Conservation (phyloP, 768 basidiomycete genomes). For the Holtermannia corniformis region DNA sequence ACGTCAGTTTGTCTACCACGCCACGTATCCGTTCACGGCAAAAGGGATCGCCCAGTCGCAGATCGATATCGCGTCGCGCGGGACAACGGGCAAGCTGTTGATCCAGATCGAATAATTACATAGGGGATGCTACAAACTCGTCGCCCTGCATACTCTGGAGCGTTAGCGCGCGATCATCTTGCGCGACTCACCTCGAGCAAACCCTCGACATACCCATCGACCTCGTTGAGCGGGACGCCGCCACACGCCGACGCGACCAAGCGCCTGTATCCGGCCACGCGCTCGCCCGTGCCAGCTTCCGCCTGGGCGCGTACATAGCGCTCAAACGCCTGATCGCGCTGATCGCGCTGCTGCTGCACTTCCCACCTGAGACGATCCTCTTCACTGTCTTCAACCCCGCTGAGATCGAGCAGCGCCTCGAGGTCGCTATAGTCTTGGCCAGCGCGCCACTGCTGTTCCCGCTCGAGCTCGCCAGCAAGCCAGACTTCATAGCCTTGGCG, state of each 20-base stretch:
- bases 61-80: conserved; percentile 62
- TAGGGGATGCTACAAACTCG: not conserved
- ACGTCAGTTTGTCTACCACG: conserved; percentile 47
- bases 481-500: conserved; percentile 87
- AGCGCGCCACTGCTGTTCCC: conserved; percentile 62
- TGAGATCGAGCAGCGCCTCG: conserved; percentile 42
- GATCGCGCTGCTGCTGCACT: conserved; percentile 55
- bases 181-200: conserved; percentile 55
- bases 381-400: conserved; percentile 35
- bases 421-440: conserved; percentile 23
- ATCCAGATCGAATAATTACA: conserved; percentile 50
- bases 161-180: not conserved
- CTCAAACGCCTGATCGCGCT: conserved; percentile 63
- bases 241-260: conserved; percentile 87
- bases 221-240: conserved; percentile 71
- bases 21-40: conserved; percentile 73
- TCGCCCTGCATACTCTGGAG: not conserved
- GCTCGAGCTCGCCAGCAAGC: conserved; percentile 70
- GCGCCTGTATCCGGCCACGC: conserved; percentile 79
- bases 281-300: conserved; percentile 78
- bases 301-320: conserved; percentile 71
- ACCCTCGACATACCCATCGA: conserved; percentile 75
- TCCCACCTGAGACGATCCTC: conserved; percentile 54
- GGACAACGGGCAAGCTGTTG: conserved; percentile 76
- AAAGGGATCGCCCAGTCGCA: conserved; percentile 73